Conservation (phyloP, 495 filamentous ascomycete genomes). For the Penicillium cinerascens region DNA sequence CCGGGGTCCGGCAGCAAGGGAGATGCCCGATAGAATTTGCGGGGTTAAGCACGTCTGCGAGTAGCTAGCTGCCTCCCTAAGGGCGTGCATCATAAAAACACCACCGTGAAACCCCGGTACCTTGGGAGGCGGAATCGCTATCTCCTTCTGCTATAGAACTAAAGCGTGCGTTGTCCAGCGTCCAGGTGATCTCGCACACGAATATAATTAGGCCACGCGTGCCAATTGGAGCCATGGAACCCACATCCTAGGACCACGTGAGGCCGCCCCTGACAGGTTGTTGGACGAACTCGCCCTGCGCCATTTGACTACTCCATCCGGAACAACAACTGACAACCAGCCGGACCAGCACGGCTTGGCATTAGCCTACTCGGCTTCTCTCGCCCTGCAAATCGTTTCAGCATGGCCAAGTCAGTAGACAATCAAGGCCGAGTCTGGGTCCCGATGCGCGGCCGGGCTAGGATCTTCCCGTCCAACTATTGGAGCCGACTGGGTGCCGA, state of each 20-base stretch:
- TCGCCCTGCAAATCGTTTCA: background rate
- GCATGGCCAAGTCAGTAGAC: background rate
- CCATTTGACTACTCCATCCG: background rate
- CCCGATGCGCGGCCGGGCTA: slow-evolving; percentile 16
- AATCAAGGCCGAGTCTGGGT: slow-evolving; percentile 8
- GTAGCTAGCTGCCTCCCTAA: too few relatives aligned
- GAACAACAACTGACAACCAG: background rate
- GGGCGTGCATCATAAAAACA: background rate
- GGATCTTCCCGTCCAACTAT: slow-evolving; percentile 19
- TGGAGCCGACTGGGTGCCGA: slow-evolving; percentile 21
- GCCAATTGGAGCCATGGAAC: slow-evolving; percentile 15
- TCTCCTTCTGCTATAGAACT: background rate
- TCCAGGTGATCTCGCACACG: background rate
- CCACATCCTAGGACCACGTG: slow-evolving; percentile 24
- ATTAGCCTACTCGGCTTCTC: slow-evolving; percentile 1
- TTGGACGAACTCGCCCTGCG: slow-evolving; percentile 17
- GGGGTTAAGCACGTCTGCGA: slow-evolving; percentile 7
- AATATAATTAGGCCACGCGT: background rate
- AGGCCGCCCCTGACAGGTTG: slow-evolving; percentile 25
- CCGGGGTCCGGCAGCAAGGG: background rate
- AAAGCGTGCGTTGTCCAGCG: background rate
- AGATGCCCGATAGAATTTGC: slow-evolving; percentile 10
- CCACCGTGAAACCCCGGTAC: too few relatives aligned
- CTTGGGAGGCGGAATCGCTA: background rate
- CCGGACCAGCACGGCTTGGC: slow-evolving; percentile 6